These are phyloP conservation scores for carrot (Daucus carota) DNA, from an alignment of 129 eudicot genomes.

Conservation along the genomic window DH1_v3.0 NC_030386.2:30773501-30774000, in stretches of 20 bases:
- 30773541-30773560: conserved; percentile 86
- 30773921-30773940: conserved; percentile 92
- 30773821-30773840: conserved; percentile 69
- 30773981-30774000: conserved; percentile 66
- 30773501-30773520: conserved; percentile 85
- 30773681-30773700: background rate
- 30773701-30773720: background rate
- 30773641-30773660: conserved; percentile 57
- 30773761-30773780: conserved; percentile 85
- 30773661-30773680: background rate
- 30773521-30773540: conserved; percentile 85
- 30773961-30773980: conserved; percentile 88
- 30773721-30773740: background rate
- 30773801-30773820: conserved; percentile 78
- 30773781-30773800: conserved; percentile 92
- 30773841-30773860: conserved; percentile 96
- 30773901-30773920: conserved; percentile 98
- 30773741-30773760: conserved; percentile 63
- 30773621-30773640: conserved; percentile 70
- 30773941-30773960: conserved; percentile 94
- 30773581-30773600: conserved; percentile 92
- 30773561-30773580: conserved; percentile 84
- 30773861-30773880: conserved; percentile 85
- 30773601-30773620: conserved; percentile 82
- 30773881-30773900: conserved; percentile 89